Evolutionary conservation across 2,329 filamentous ascomycete genomes (phyloP), one percentile per base, ranked within the genome.

Genomic region (Aspergillus aculeatus): DNA sequence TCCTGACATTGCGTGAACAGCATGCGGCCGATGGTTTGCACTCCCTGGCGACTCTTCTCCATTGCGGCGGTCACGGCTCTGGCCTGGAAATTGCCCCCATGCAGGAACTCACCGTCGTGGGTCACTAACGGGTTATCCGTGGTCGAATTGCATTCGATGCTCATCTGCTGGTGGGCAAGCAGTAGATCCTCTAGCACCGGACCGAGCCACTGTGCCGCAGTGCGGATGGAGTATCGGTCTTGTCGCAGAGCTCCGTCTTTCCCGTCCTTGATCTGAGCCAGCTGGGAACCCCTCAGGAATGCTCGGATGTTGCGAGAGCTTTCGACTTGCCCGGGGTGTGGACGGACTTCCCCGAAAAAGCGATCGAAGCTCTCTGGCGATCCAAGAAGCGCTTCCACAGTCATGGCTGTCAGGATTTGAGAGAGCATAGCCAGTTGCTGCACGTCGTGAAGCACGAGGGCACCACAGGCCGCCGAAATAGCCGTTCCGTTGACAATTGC

Each of bases 81-180:
- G 0, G 86, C 88, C 69, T 90, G 87, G 70, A 90, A 90, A 69
- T 90, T 90, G 31, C 85, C 86, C 2, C 87, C 86, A 57, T 86
- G 82, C 56, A 85, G 78, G 21, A 87, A 73, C 9, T 75, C 67
- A n/a, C 41, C 44, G 19, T 47, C 23, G 16, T 29, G 53, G 31
- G 29, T 55, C 53, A 16, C 47, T 55, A 16, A 55, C 19, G 53
- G 53, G 24, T 55, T 55, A 26, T 55, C 53, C 6, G 53, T 55
- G 21, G 47, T 47, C 4, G 53, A 55, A 23, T 55, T 55, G 6
- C 47, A 21, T n/a, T 90, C 88, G 1, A 80, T 76, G 0, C 74
- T 69, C 0, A 90, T 68, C 68, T 90, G 87, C 4, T 77, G 69
- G 47, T 81, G 75, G 0, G 87, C 84, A 0, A 87, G 78, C 0